Conservation (phyloP, 306 rosid genomes). For the Dryas alaskensis region DNA sequence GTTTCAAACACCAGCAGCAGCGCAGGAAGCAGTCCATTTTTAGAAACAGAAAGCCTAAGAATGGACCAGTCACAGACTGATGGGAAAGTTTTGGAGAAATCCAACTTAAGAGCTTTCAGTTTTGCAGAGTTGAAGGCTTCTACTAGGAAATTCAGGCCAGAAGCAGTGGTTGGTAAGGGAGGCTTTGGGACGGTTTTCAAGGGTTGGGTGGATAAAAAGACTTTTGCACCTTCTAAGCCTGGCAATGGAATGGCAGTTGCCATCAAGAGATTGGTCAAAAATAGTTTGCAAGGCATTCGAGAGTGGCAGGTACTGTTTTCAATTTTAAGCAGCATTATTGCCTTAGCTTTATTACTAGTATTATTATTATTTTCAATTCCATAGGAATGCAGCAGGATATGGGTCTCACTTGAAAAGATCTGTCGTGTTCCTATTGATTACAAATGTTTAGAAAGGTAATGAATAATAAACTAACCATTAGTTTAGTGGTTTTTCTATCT, state of each 20-base stretch:
- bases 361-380: no score
- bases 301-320: slow-evolving; percentile 38
- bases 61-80: not conserved
- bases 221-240: slow-evolving; percentile 26
- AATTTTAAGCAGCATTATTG: no score
- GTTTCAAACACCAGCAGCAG: not conserved
- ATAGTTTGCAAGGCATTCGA: slow-evolving; percentile 33
- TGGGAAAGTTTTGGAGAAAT: not conserved
- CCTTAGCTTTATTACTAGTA: no score
- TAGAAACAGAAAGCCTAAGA: not conserved
- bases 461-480: no score
- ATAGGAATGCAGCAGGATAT: no score
- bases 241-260: slow-evolving; percentile 32
- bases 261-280: slow-evolving; percentile 36
- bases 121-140: slow-evolving; percentile 30
- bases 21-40: not conserved
- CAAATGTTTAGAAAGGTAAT: no score
- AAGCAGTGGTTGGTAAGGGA: slow-evolving; percentile 37
- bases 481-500: no score
- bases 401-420: no score
- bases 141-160: slow-evolving; percentile 32
- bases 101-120: slow-evolving; percentile 24
- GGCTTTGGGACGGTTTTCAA: slow-evolving; percentile 39
- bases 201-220: slow-evolving; percentile 37
- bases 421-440: no score